Base-by-base conservation (phyloP, 306 rosid species). In the Gastrolobium villosum region DNA sequence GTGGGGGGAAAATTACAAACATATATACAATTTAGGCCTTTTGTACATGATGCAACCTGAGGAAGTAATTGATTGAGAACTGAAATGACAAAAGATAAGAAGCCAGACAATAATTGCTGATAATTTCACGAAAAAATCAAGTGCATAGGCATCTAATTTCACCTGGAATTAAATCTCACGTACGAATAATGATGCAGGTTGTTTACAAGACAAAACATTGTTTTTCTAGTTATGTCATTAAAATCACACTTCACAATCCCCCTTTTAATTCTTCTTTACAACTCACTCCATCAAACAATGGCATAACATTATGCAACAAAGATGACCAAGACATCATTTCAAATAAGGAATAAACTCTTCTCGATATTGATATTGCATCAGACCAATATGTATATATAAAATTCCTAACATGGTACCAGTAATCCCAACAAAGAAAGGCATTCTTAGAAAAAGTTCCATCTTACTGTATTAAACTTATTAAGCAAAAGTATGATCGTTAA, bases 291-390 rank as follows among this genome's bases (percentile, higher is more conserved):
- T 3, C 50, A 71, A 53, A 26, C 48, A 53, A 32, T 48, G 26
- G 31, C 40, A 32, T 31, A 53, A 53, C 34, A 50, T 36, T 54
- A 13, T 44, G 60, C 7, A 62, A 61, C 39, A 35, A 10, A 14
- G 31, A 61, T 62, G 59, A 43, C 28, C 48, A 5, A 46, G 46
- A 46, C 30, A 11, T 45, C 11, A 28, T 65, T 26, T 7, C 15
- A 57, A 41, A 56, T 48, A 30, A 11, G 11, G 46, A 59, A n/a
- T 43, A 2, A 4, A 10, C 57, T 73, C 10, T 11, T 14, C 20
- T 31, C 13, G 11, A 45, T 45, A 46, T 61, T 45, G 61, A 34
- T 48, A 61, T 48, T 75, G 71, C 71, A 37, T 48, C 49, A 49
- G 10, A 48, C 10, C 20, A 62, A 7, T 44, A 48, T 35, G 11